Evolutionary conservation across 2,329 filamentous ascomycete species (phyloP), one percentile per base, ranked within the genome.

Genomic region (Hypoxylon sp.): DNA sequence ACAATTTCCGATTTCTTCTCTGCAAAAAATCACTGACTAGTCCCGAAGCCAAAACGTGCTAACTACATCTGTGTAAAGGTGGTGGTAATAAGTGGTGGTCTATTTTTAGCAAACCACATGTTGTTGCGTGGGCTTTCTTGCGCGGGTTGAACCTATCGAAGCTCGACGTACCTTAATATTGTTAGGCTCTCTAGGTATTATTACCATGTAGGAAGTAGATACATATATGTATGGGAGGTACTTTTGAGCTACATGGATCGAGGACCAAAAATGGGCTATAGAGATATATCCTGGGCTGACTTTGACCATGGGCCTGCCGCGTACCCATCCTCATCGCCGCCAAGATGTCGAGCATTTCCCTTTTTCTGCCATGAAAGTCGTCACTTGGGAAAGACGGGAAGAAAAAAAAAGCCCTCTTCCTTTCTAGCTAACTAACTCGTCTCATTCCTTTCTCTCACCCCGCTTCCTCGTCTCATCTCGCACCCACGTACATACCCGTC

Each of bases 311-410:
- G n/a, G 65, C 47, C 51, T 57, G 42, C 19, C 32, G 32, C 29
- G 48, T 64, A 67, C 66, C 64, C 60, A 50, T 56, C 51, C 50
- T 62, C 51, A 37, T 52, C 50, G 51, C 34, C 50, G 65, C 63
- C 65, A 66, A 67, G 63, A 55, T 54, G 63, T 64, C 54, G 58
- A 68, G 59, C 59, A 55, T 64, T 63, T 60, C 63, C 64, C n/a
- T n/a, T 62, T 63, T 64, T 63, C 63, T 57, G 62, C 53, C 45
- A 60, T 35, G 56, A 61, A 40, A 49, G 57, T 61, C 60, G 62
- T 64, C 63, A 60, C 53, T 56, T 60, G 46, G 55, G 43, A 45
- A 50, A n/a, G n/a, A n/a, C n/a, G n/a, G n/a, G n/a, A n/a, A n/a
- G n/a, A n/a, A n/a, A n/a, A n/a, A 58, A 60, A 58, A 55, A 57